Evolutionary conservation across 2,329 filamentous ascomycete genomes (phyloP), one percentile per base, ranked within the genome.

Genomic region (Xenosphaeropsis pyriputrescens): DNA sequence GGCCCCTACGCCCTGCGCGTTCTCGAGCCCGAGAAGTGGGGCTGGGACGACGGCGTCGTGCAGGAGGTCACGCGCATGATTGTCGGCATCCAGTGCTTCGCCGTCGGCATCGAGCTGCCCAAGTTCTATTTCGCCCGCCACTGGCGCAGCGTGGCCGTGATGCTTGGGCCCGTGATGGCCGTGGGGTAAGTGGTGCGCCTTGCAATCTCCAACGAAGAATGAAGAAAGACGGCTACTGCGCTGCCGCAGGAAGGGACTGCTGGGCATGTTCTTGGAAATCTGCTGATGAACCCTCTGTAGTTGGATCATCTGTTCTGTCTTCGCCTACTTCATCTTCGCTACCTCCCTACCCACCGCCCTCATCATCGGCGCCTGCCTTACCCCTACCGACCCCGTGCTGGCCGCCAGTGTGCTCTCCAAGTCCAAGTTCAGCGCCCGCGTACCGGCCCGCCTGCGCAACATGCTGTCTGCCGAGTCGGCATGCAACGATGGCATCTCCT

Each of bases 381-480:
- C 88, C 2, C 88, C 86, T 0, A 94, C 88, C 0, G 88, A 95
- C 50, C 88, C 88, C 0, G 76, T 94, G 1, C 58, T 94, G 29
- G 89, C 82, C 12, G 89, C 89, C 45, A 83, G 82, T 2, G 93
- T 94, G 40, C 85, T 94, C 34, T 26, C 22, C 8, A 94, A 94
- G 62, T 85, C 86, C 26, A 88, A 84, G 49, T 95, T 93, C 53
- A 88, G 88, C 1, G 80, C 86, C 50, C 91, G 94, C 53, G 79
- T 94, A 14, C 85, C 88, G 0, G 78, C 76, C 40, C 72, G 79
- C 18, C 62, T 95, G 35, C 85, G 93, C 61, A 76, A 80, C 45
- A 84, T 85, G 47, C 83, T 85, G 50, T 70, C 82, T 35, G 79
- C 53, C 1, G 86, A 95, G 59, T 86, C 82, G 0, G 88, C 86